Evolutionary conservation across 371 early-diverging fungal species (phyloP).

Genomic region (Apophysomyces trapeziformis): DNA sequence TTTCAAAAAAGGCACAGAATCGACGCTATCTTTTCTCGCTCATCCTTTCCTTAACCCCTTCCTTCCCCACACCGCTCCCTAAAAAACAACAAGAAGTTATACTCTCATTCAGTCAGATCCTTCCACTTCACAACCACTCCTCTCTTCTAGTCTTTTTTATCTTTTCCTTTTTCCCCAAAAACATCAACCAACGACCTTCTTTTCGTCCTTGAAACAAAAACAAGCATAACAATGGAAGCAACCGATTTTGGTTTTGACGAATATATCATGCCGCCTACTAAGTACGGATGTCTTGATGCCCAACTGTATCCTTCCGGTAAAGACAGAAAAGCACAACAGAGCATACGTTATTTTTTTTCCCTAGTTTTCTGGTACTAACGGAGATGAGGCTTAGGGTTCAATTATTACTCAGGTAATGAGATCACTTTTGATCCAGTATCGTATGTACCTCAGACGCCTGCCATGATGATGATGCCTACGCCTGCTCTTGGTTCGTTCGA

Average conservation of each 20-base stretch:
- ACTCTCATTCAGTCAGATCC: not conserved
- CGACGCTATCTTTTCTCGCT: not conserved
- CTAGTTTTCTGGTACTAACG: not conserved
- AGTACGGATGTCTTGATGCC: conserved; percentile 39
- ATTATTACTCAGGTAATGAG: not conserved
- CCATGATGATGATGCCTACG: conserved; percentile 1
- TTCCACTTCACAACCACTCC: not conserved
- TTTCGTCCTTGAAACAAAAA: not conserved
- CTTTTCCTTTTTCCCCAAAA: not conserved
- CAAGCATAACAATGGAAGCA: conserved; percentile 17
- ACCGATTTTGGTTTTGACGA: conserved; percentile 53
- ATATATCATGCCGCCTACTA: conserved; percentile 51
- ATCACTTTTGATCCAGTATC: conserved; percentile 6
- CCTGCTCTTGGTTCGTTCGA: not conserved
- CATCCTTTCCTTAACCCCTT: conserved; percentile 6
- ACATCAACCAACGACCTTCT: not conserved
- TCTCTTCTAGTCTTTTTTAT: not conserved
- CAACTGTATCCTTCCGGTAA: conserved; percentile 41
- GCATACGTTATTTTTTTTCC: not conserved
- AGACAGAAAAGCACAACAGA: not conserved
- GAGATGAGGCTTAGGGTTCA: conserved; percentile 7
- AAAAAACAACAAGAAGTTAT: not conserved
- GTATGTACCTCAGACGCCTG: not conserved
- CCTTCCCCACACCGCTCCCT: conserved; percentile 11
- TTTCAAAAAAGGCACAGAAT: not conserved